Evolutionary conservation across 164 flowering plant species (phyloP), one percentile per base, ranked within the genome.

Genomic region (Piper betle): DNA sequence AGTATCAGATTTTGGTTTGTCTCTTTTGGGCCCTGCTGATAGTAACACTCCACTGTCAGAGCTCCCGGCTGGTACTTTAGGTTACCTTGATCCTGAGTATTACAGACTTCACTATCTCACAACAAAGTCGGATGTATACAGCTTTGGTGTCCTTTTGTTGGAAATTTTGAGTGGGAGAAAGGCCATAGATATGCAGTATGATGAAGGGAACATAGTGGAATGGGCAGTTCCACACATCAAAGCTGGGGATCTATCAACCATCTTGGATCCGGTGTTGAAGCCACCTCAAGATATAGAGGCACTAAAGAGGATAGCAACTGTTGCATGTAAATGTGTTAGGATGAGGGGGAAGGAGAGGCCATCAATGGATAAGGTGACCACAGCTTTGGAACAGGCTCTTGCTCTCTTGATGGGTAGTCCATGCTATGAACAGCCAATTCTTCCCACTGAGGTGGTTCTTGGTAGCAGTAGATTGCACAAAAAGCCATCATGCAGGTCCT

Each of bases 281-380:
- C 79, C 77, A 13, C 91, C 94, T 18, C 33, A 77, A 2, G 95
- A 90, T 25, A 38, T 76, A 0, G 99, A 93, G 40, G 86, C 97
- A 5, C 20, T 93, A 62, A 81, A 73, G 56, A 74, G 88, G 63
- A 86, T 90, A 3, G 95, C 96, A 37, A 84, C 77, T 62, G 78
- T 90, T 52, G 96, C 97, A 0, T 78, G 84, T 60, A 86, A 83
- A 62, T 93, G 97, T 69, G 99, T 93, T 58, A 81, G 96, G 58
- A 90, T 90, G 97, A 78, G 89, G 67, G 99, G 96, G 42, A 88
- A 85, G 66, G 97, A 93, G 53, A 86, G 99, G 68, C 99, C 97
- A 1, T 86, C 99, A 2, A 93, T 93, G 99, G 97, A 88, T 63
- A 85, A 81, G 71, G 99, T 93, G 55, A 90, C 96, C 3, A 93